These are phyloP conservation scores for Macrolepiota albuminosa DNA, from an alignment of 768 basidiomycete species.

Conservation along the genomic window DNA sequence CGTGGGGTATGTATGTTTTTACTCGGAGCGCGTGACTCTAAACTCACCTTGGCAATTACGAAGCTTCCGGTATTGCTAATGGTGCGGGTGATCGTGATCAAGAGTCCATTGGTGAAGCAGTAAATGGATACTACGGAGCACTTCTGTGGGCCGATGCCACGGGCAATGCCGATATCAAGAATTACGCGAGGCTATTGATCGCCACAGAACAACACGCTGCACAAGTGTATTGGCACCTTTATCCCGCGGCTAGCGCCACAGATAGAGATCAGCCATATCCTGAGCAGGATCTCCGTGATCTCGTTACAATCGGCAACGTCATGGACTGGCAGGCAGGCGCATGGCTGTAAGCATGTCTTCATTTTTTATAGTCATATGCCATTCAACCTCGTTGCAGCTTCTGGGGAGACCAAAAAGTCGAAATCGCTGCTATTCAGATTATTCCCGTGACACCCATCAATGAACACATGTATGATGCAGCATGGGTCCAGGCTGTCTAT, in stretches of 20 bases:
- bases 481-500: slow-evolving; percentile 25
- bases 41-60: background rate
- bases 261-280: slow-evolving; percentile 31
- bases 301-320: slow-evolving; percentile 32
- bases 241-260: slow-evolving; percentile 24
- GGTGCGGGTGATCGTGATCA: slow-evolving; percentile 29
- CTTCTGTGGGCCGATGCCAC: slow-evolving; percentile 27
- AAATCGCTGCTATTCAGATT: slow-evolving; percentile 33
- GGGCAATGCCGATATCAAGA: slow-evolving; percentile 25
- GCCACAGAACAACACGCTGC: slow-evolving; percentile 31
- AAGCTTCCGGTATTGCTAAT: slow-evolving; percentile 30
- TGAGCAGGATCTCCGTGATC: slow-evolving; percentile 22
- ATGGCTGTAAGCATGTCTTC: slow-evolving; percentile 25
- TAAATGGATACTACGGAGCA: slow-evolving; percentile 32
- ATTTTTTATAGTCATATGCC: background rate
- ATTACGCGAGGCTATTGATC: slow-evolving; percentile 27
- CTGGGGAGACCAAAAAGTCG: slow-evolving; percentile 27
- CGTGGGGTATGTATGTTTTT: slow-evolving; percentile 23
- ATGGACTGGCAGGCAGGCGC: slow-evolving; percentile 30
- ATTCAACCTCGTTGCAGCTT: slow-evolving; percentile 15
- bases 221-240: slow-evolving; percentile 32
- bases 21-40: background rate
- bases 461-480: slow-evolving; percentile 27
- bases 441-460: slow-evolving; percentile 30
- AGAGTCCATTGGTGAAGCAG: slow-evolving; percentile 29